Conservation (phyloP, 2,329 filamentous ascomycete genomes). For the Aspergillus luchuensis region DNA sequence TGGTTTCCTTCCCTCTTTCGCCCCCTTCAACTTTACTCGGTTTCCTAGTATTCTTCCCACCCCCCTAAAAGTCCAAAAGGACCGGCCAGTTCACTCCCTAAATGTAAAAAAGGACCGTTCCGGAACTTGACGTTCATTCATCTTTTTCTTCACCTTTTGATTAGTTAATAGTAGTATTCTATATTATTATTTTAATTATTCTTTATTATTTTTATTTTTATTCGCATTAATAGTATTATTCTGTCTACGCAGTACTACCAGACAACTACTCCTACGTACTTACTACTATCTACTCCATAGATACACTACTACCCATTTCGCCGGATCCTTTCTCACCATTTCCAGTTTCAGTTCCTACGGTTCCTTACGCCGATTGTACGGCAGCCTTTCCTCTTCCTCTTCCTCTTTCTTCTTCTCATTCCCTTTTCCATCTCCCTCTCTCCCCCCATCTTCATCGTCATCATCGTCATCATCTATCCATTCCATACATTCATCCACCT, state of each 20-base stretch:
- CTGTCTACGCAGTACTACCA: too few species aligned
- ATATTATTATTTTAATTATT: neutral
- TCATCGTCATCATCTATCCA: neutral
- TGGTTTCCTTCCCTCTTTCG: neutral
- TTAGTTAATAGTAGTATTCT: neutral
- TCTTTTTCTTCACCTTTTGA: neutral
- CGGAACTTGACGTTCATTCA: conserved; percentile 13
- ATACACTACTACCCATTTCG: neutral
- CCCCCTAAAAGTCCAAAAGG: conserved; percentile 11
- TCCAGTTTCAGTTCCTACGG: neutral
- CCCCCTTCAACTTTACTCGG: neutral
- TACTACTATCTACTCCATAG: too few species aligned
- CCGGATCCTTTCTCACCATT: neutral
- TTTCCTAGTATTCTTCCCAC: too few species aligned
- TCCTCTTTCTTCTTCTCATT: neutral
- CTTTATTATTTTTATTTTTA: neutral
- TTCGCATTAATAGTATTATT: neutral
- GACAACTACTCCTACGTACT: too few species aligned
- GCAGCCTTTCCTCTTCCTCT: neutral
- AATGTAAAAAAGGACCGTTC: conserved; percentile 10
- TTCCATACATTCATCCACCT: too few species aligned
- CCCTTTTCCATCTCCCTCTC: too few species aligned
- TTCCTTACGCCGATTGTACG: neutral
- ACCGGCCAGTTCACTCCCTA: neutral
- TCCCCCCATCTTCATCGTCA: neutral